Percentiles rank a stretch among this genome's conserved stretches.
Evolutionary conservation across 208 protist species (phyloP).

Genomic region (Leishmania gerbilli): DNA sequence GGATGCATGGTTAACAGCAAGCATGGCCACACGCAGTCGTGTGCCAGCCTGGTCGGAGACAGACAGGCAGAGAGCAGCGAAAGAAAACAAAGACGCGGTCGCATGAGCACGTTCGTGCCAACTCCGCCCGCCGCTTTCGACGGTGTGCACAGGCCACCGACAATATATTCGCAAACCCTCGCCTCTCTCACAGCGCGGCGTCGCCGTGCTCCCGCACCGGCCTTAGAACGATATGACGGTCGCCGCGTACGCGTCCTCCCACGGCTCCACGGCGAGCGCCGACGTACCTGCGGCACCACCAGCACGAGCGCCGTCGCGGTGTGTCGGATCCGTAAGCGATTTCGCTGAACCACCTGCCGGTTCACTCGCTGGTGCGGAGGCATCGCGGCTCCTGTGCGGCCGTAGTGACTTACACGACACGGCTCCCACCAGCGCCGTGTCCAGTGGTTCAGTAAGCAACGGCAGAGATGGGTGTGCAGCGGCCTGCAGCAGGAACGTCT

Average conservation of each 20-base stretch:
- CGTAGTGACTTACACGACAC: neutral
- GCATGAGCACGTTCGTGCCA: neutral
- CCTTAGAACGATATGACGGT: slow-evolving; percentile 24
- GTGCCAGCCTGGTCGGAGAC: neutral
- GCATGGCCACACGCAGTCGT: neutral
- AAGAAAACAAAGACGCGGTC: neutral
- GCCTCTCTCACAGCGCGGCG: neutral
- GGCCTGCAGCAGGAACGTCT: slow-evolving; percentile 16
- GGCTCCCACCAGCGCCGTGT: neutral
- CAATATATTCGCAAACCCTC: neutral
- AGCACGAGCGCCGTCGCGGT: neutral
- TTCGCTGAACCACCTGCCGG: neutral
- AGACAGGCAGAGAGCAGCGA: neutral
- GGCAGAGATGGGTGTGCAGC: neutral
- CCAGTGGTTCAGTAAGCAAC: neutral
- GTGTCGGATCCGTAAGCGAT: neutral
- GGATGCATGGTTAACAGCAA: too few species aligned
- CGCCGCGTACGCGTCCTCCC: slow-evolving; percentile 28
- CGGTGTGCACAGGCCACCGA: neutral
- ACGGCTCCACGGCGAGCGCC: slow-evolving; percentile 4
- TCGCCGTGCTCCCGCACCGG: neutral
- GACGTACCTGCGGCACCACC: neutral
- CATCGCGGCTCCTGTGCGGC: neutral
- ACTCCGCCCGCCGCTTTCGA: neutral
- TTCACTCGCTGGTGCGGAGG: neutral